A percentile compares a stretch with the other conserved stretches of the same genome.
These are phyloP conservation scores for Kregervanrija pseudodelftensis DNA, from an alignment of 805 yeast genomes.

Conservation along the genomic window DNA sequence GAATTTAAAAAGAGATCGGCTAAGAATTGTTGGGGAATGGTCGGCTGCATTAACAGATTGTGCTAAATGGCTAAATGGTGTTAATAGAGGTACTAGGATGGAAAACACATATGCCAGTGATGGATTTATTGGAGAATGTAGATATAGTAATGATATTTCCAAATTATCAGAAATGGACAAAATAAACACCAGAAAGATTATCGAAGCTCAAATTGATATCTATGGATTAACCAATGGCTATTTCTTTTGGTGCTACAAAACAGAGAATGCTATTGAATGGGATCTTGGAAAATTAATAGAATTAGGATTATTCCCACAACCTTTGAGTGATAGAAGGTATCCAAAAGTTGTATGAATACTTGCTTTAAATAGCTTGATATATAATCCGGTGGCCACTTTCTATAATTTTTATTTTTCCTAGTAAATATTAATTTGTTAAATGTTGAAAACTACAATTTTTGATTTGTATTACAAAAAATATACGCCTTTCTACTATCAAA, in stretches of 20 bases:
- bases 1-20: slow-evolving; percentile 31
- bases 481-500: slow-evolving; percentile 33
- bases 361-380: neutral
- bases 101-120: slow-evolving; percentile 46
- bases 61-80: slow-evolving; percentile 63
- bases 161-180: slow-evolving; percentile 39
- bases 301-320: slow-evolving; percentile 53
- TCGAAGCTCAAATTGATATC: slow-evolving; percentile 56
- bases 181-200: slow-evolving; percentile 40
- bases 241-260: slow-evolving; percentile 68
- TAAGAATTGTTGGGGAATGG: slow-evolving; percentile 63
- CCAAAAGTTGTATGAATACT: slow-evolving; percentile 46
- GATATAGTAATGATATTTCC: slow-evolving; percentile 27
- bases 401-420: too few relatives aligned
- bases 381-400: too few relatives aligned
- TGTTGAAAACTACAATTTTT: neutral
- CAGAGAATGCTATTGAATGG: slow-evolving; percentile 64
- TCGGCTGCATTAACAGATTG: slow-evolving; percentile 68
- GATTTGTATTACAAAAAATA: slow-evolving; percentile 10
- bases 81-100: slow-evolving; percentile 58
- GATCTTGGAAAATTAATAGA: slow-evolving; percentile 47
- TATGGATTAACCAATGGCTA: slow-evolving; percentile 46
- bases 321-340: slow-evolving; percentile 55
- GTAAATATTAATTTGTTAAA: too few relatives aligned
- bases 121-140: slow-evolving; percentile 47